Evolutionary conservation across 345 rosid species (phyloP), one percentile per base, ranked within the genome.

Genomic region (Trapa incisa): DNA sequence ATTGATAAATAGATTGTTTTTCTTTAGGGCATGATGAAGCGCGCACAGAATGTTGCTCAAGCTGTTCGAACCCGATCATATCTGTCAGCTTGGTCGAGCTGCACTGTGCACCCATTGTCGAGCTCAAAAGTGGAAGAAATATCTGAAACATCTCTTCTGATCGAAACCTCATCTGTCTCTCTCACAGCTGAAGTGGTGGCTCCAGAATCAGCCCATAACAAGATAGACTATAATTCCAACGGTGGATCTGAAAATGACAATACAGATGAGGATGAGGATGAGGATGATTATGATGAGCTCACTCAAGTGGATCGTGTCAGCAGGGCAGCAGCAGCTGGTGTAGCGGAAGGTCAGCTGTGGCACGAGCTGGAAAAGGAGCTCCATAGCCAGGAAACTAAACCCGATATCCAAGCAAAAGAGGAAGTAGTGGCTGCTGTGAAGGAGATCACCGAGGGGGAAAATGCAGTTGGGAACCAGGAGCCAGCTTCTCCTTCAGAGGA

Each of bases 21-120:
- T 47, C 38, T 75, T 22, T 68, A 94, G 97, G 99, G 82, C 77
- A 92, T 94, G 72, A 85, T 94, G 87, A 87, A 81, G 79, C 85
- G 97, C 58, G 99, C 97, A 16, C 90, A 86, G 72, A 84, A 87
- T 66, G 96, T 91, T 5, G 97, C 97, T 2, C 80, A 86, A 79
- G 99, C 99, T 38, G 96, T 83, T 64, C 82, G 80, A 80, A 94
- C 92, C 12, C 96, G 87, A 43, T 58, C 97, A 67, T 80, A 92
- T 64, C 75, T 90, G 63, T 66, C 97, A 2, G 84, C 99, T 63
- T 94, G 97, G 99, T 82, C 89, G 48, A 91, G 93, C 9, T 85
- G 96, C 43, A 73, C 79, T 38, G 78, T 83, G 50, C 83, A 76
- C 65, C 68, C 85, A 33, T 61, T 76, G 41, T 65, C 78, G 12